phyloP scores from a whole-genome alignment of 225 moss, liverwort and hornwort species.

The Antitrichia curtipendula region DNA sequence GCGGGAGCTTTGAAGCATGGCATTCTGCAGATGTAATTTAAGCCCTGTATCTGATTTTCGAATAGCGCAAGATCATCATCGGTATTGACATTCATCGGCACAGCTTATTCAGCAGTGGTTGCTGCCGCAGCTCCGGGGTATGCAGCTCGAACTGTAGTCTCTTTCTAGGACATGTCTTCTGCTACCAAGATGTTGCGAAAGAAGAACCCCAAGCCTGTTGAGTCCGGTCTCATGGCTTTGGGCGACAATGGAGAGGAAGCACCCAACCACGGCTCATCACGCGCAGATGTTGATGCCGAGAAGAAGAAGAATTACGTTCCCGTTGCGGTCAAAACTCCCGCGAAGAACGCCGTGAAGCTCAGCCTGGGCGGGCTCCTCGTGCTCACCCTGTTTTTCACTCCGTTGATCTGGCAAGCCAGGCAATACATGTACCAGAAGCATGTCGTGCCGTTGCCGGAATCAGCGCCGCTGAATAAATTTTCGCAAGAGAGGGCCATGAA shows the following conservation, averaged over 20 bases:
- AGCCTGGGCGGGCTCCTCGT: slow-evolving; percentile 51
- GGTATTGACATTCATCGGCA: not conserved
- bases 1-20: not conserved
- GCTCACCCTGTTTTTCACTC: slow-evolving; percentile 35
- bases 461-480: slow-evolving; percentile 56
- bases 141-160: slow-evolving; percentile 1
- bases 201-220: slow-evolving; percentile 21
- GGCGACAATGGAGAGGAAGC: slow-evolving; percentile 18
- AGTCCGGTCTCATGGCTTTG: slow-evolving; percentile 26
- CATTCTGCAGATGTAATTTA: not conserved
- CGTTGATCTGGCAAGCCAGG: slow-evolving; percentile 47
- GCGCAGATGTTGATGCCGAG: not conserved
- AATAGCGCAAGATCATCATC: not conserved
- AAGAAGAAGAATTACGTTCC: slow-evolving; percentile 13
- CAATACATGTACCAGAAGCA: slow-evolving; percentile 79
- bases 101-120: not conserved
- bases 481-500: slow-evolving; percentile 89
- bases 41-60: not conserved
- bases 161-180: slow-evolving; percentile 8
- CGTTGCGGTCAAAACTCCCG: not conserved
- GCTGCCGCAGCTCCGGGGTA: not conserved
- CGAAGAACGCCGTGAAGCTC: slow-evolving; percentile 1
- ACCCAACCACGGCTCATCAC: not conserved
- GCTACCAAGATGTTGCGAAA: slow-evolving; percentile 49
- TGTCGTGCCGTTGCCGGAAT: slow-evolving; percentile 50